phyloP scores from a whole-genome alignment of 2,329 filamentous ascomycete species.

The Tolypocladium paradoxum region DNA sequence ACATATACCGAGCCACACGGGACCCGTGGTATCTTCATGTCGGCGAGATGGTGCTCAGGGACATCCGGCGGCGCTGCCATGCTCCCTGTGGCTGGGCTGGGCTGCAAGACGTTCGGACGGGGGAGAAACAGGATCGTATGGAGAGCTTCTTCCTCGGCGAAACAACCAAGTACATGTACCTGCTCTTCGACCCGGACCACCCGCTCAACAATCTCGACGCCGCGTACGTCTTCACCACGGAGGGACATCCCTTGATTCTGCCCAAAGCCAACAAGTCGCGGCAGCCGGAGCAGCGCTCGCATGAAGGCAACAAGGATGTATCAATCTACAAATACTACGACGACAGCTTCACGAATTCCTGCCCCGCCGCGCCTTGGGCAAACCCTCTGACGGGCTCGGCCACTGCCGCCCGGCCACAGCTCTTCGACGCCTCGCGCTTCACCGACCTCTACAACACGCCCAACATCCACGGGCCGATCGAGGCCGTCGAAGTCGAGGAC shows the following conservation, averaged over 20 bases:
- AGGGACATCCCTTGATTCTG: slow-evolving; percentile 86
- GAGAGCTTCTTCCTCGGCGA: slow-evolving; percentile 98
- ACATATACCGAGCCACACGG: slow-evolving; percentile 84
- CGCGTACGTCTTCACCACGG: slow-evolving; percentile 88
- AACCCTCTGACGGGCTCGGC: slow-evolving; percentile 65
- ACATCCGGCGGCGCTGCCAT: slow-evolving; percentile 82
- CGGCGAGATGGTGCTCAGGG: slow-evolving; percentile 86
- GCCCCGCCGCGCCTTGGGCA: slow-evolving; percentile 45
- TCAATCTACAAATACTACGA: slow-evolving; percentile 27
- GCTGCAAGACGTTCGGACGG: slow-evolving; percentile 68
- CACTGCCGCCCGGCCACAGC: slow-evolving; percentile 65
- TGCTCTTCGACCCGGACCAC: slow-evolving; percentile 79
- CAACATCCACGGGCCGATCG: slow-evolving; percentile 40
- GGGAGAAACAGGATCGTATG: slow-evolving; percentile 88
- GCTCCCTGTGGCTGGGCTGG: slow-evolving; percentile 90
- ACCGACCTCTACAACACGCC: slow-evolving; percentile 72
- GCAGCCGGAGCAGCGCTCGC: slow-evolving; percentile 3
- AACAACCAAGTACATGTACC: slow-evolving; percentile 89
- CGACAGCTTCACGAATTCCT: slow-evolving; percentile 45
- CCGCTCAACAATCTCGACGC: slow-evolving; percentile 80
- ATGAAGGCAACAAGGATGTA: slow-evolving; percentile 5
- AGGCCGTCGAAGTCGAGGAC: slow-evolving; percentile 32
- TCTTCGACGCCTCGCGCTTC: slow-evolving; percentile 83
- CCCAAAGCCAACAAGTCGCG: slow-evolving; percentile 35
- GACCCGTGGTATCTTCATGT: slow-evolving; percentile 96